Evolutionary conservation across 176 grass and related monocot species (phyloP).

Genomic region (Cenchrus americanus): DNA sequence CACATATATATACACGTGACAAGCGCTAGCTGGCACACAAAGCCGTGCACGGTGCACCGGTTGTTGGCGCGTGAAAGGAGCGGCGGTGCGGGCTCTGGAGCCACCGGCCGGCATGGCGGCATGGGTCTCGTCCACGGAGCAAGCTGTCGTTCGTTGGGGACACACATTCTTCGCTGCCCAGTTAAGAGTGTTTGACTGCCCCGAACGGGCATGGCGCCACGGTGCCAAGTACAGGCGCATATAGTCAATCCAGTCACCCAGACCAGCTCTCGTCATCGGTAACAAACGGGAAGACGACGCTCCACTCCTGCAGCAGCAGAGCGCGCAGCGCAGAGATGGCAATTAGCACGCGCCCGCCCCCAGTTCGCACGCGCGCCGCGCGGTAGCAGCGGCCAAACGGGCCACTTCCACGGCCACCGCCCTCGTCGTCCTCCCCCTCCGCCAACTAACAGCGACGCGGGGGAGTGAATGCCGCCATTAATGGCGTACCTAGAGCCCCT

Average conservation of each 20-base stretch:
- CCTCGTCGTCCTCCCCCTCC: background rate
- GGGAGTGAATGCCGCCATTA: constrained; percentile 43
- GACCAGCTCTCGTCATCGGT: background rate
- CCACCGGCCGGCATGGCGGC: background rate
- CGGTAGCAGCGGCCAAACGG: background rate
- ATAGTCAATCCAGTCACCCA: background rate
- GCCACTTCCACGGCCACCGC: background rate
- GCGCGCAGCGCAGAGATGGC: background rate
- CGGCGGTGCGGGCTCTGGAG: too few relatives aligned
- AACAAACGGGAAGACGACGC: background rate
- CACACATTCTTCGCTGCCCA: background rate
- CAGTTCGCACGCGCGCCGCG: background rate
- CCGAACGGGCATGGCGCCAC: background rate
- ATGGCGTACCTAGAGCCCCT: constrained; percentile 27
- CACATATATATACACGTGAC: too few relatives aligned
- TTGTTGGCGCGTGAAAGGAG: too few relatives aligned
- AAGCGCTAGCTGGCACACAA: too few relatives aligned
- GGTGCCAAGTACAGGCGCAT: background rate
- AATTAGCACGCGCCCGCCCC: too few relatives aligned
- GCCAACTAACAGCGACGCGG: constrained; percentile 35
- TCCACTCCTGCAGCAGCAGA: background rate
- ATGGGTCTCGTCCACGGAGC: background rate
- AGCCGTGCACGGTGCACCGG: too few relatives aligned
- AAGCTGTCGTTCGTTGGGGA: background rate
- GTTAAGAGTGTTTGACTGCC: background rate